A percentile compares a stretch with the other conserved stretches of the same genome.
phyloP scores from a whole-genome alignment of 2,329 filamentous ascomycete species.

The Curvularia hawaiiensis region DNA sequence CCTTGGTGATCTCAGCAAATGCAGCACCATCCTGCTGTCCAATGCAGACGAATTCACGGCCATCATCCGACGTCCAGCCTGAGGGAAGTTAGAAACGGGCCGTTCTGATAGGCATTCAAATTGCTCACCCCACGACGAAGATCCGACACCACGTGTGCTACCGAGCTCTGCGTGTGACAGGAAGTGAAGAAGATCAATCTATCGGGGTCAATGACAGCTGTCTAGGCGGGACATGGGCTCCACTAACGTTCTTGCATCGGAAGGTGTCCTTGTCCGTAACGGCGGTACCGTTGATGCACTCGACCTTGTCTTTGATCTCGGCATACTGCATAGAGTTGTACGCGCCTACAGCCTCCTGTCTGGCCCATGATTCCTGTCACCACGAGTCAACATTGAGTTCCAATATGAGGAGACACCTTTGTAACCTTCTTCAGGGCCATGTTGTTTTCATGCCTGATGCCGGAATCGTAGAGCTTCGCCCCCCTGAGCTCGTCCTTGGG shows the following conservation, averaged over 20 bases:
- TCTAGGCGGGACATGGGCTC: too few relatives aligned
- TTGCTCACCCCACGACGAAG: conserved; percentile 54
- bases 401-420: background rate
- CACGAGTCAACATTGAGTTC: conserved; percentile 23
- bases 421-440: conserved; percentile 42
- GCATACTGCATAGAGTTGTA: conserved; percentile 45
- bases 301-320: conserved; percentile 39
- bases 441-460: conserved; percentile 46
- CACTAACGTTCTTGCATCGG: conserved; percentile 34
- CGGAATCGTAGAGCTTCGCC: conserved; percentile 48
- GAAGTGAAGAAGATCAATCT: conserved; percentile 63
- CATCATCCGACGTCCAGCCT: conserved; percentile 57
- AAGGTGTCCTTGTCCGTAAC: conserved; percentile 45
- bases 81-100: conserved; percentile 7
- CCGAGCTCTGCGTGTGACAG: conserved; percentile 60
- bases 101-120: background rate
- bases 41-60: conserved; percentile 61
- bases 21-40: conserved; percentile 61
- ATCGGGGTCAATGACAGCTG: conserved; percentile 9
- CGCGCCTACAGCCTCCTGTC: conserved; percentile 39
- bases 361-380: conserved; percentile 45
- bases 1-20: conserved; percentile 58
- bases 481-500: conserved; percentile 43
- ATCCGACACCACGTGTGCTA: conserved; percentile 51
- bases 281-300: conserved; percentile 47